Evolutionary conservation across 306 rosid species (phyloP).

Genomic region (Carpinus fangiana): DNA sequence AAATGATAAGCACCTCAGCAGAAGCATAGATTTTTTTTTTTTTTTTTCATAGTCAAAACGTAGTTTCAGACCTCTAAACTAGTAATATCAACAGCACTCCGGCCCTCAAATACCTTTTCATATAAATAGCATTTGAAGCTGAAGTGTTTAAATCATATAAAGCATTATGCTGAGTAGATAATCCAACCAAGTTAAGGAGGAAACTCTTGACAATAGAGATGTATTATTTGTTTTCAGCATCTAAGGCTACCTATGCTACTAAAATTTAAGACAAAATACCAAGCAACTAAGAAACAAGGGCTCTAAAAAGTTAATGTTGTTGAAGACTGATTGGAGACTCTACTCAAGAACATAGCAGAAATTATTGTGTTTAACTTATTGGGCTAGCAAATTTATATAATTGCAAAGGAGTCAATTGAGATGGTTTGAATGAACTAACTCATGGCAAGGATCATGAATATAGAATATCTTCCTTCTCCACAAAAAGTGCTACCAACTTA

Average conservation of each 20-base stretch:
- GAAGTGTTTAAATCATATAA: background rate
- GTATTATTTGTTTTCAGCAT: background rate
- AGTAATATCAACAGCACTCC: too few species aligned
- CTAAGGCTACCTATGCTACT: background rate
- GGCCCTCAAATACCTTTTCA: background rate
- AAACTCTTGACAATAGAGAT: background rate
- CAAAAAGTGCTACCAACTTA: background rate
- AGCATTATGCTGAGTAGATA: background rate
- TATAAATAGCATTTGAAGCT: background rate
- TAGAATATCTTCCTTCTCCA: background rate
- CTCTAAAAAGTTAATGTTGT: background rate
- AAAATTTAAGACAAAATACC: background rate
- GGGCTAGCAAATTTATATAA: background rate
- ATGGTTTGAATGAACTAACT: background rate
- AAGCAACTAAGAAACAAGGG: background rate
- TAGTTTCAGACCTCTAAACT: background rate
- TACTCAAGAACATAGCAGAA: background rate
- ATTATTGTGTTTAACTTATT: background rate
- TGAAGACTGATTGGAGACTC: background rate
- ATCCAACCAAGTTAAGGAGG: background rate
- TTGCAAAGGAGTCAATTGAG: background rate
- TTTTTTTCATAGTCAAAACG: background rate
- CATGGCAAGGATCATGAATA: background rate
- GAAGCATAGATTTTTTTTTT: background rate
- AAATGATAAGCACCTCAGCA: conserved; percentile 22